Evolutionary conservation across 371 early-diverging fungal species (phyloP).

Genomic region (Dichotomocladium elegans): DNA sequence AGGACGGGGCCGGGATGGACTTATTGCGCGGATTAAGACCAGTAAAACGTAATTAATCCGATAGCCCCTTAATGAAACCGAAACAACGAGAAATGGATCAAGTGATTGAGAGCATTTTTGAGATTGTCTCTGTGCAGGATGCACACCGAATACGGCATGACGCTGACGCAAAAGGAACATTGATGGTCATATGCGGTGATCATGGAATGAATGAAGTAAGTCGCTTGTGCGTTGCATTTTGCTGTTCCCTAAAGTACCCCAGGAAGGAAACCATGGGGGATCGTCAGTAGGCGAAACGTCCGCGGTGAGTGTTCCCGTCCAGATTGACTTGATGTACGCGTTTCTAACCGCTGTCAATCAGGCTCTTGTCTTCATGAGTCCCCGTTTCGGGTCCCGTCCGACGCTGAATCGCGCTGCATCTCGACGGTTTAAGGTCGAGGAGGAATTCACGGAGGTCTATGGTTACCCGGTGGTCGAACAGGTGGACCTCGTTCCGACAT

Average conservation of each 20-base stretch:
- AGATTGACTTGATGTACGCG: not conserved
- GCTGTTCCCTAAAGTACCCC: not conserved
- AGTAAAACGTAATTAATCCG: not conserved
- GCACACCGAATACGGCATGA: conserved; percentile 24
- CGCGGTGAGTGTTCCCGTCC: conserved; percentile 34
- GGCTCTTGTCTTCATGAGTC: conserved; percentile 51
- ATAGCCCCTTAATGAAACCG: conserved; percentile 67
- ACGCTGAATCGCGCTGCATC: conserved; percentile 9
- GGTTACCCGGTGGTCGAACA: conserved; percentile 62
- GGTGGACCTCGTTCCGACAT: conserved; percentile 86
- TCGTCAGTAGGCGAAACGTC: conserved; percentile 62
- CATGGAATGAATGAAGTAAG: conserved; percentile 97
- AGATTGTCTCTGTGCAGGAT: conserved; percentile 44
- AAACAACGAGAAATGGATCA: conserved; percentile 81
- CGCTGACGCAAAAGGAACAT: conserved; percentile 57
- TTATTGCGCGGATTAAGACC: not conserved
- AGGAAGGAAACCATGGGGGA: conserved; percentile 67
- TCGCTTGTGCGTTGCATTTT: conserved; percentile 19
- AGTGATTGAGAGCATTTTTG: conserved; percentile 55
- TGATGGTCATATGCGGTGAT: conserved; percentile 95
- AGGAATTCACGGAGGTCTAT: not conserved
- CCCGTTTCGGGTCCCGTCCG: conserved; percentile 32
- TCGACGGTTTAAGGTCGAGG: not conserved
- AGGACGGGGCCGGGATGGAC: too few relatives aligned
- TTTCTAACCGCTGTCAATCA: conserved; percentile 11